Percentiles rank a stretch among this genome's conserved stretches.
Conservation (phyloP, 1,284 basidiomycete genomes). For the Trichosporon sp. region DNA sequence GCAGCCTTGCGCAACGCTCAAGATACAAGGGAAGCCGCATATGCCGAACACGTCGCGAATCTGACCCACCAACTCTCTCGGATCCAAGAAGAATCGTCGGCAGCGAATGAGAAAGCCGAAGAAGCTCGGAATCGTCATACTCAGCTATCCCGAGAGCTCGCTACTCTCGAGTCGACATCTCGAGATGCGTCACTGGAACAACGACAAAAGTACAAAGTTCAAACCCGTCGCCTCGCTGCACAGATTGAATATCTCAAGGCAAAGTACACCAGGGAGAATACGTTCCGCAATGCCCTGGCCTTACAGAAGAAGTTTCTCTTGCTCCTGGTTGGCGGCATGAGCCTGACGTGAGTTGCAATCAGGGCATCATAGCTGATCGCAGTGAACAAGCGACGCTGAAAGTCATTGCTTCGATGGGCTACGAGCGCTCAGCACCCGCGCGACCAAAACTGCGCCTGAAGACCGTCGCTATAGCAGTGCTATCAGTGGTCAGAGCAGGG, state of each 20-base stretch:
- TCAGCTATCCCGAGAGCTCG: neutral
- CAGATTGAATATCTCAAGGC: constrained; percentile 89
- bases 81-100: constrained; percentile 26
- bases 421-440: constrained; percentile 58
- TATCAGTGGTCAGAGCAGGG: constrained; percentile 71
- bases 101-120: constrained; percentile 31
- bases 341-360: constrained; percentile 66
- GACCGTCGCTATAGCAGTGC: constrained; percentile 63
- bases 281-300: constrained; percentile 73
- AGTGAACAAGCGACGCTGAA: constrained; percentile 78
- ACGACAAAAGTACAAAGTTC: constrained; percentile 43
- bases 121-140: constrained; percentile 23
- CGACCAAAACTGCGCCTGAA: constrained; percentile 63
- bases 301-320: constrained; percentile 81
- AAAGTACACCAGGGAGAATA: constrained; percentile 82
- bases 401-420: constrained; percentile 76
- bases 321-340: constrained; percentile 60
- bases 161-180: neutral
- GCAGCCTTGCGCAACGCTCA: constrained; percentile 60
- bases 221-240: constrained; percentile 43
- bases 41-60: neutral
- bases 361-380: constrained; percentile 19
- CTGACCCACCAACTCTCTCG: constrained; percentile 17
- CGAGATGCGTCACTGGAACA: constrained; percentile 27
- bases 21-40: neutral